Percentiles rank a stretch among this genome's conserved stretches.
phyloP scores from a whole-genome alignment of 1,284 basidiomycete species.

The Moniliella sp. region DNA sequence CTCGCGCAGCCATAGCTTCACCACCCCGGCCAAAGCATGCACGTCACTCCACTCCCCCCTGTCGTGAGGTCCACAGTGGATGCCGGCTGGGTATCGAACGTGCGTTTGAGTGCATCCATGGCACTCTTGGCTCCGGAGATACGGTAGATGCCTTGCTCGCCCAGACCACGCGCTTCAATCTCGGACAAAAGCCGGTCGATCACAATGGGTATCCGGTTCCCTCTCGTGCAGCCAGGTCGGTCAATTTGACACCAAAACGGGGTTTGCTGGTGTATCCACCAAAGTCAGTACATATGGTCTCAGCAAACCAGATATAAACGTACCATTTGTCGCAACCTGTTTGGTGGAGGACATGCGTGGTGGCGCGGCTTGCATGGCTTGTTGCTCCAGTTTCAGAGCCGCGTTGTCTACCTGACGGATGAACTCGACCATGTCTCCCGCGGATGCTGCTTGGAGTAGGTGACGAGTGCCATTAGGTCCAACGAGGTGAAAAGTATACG shows the following conservation, averaged over 20 bases:
- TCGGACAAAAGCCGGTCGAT: conserved; percentile 28
- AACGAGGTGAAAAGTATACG: conserved; percentile 22
- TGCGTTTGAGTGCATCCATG: conserved; percentile 15
- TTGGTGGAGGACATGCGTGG: background rate
- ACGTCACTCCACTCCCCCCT: conserved; percentile 26
- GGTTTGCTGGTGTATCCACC: too few species aligned
- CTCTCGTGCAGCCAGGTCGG: conserved; percentile 13
- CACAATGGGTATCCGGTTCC: conserved; percentile 15
- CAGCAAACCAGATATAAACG: background rate
- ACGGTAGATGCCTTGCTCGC: conserved; percentile 31
- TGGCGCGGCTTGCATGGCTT: background rate
- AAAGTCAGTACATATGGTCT: too few species aligned
- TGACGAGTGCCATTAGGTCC: conserved; percentile 18
- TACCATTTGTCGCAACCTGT: background rate
- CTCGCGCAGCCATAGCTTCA: conserved; percentile 31
- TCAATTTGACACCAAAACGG: conserved; percentile 15
- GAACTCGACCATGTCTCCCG: conserved; percentile 19
- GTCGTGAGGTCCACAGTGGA: conserved; percentile 13
- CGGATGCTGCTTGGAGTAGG: conserved; percentile 20
- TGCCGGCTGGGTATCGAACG: conserved; percentile 12
- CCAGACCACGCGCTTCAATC: conserved; percentile 25
- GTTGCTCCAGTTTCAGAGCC: conserved; percentile 3
- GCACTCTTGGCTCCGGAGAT: conserved; percentile 26
- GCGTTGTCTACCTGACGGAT: conserved; percentile 11
- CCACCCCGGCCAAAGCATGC: conserved; percentile 24